Base-by-base conservation (phyloP, 1,284 basidiomycete genomes). In the Leccinum holopus region DNA sequence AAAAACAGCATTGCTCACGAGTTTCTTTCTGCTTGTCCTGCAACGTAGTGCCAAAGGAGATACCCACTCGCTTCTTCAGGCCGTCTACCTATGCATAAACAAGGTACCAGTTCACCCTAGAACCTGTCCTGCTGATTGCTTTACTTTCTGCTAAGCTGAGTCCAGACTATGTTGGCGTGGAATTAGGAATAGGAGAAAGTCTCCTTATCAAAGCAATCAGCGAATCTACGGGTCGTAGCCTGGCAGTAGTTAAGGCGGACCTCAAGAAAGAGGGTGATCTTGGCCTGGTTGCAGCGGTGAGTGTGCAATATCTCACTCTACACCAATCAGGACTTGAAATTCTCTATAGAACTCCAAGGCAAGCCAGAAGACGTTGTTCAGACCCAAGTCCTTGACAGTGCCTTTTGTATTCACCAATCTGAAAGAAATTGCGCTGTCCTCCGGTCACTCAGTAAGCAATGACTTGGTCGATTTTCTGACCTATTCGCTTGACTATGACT, bases 31-130 rank as follows among this genome's bases (percentile, higher is more conserved):
- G 4, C 86, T 96, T 11, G 95, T 99, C 51, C 96, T 98, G 57
- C 87, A 90, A 72, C 83, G 92, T 39, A 92, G 93, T 65, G 86
- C 84, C 3, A 81, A 87, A 59, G 88, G 86, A 58, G 90, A 93
- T 66, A 79, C 78, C 7, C 80, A 84, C 18, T 87, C 88, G 11
- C 83, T 99, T 32, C 82, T 98, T 12, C 92, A 95, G 71, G 87
- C 90, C 1, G 91, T 99, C 3, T 99, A 99, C 72, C 84, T 99
- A 2, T 99, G 97, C 74, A 98, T 99, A 76, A 99, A 99, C 73
- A 82, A 96, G 64, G 95, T 97, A 73, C 57, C 87, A 78, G 2
- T 49, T 51, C 12, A 25, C 35, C 3, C 33, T 32, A 32, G 2
- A 49, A 55, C 55, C 28, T 28, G 21, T 41, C 35, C 41, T 52